Percentiles rank a stretch among this genome's conserved stretches.
Evolutionary conservation across 371 early-diverging fungal species (phyloP).

Genomic region (Vairimorpha necatrix): DNA sequence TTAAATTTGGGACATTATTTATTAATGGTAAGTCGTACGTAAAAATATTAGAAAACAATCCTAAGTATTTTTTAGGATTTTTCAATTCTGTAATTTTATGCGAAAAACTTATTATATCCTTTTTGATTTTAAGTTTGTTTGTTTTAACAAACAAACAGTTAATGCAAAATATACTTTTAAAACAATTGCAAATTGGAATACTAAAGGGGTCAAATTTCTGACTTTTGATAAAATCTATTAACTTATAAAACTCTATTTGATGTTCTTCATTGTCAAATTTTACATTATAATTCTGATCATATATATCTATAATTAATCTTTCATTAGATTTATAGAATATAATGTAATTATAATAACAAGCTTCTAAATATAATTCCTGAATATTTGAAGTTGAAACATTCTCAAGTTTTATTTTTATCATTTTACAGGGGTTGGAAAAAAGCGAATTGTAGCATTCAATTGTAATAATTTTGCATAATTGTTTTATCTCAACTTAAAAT

Average conservation of each 20-base stretch:
- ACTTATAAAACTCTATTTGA: background rate
- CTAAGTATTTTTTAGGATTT: background rate
- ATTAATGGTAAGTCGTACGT: background rate
- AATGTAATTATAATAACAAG: background rate
- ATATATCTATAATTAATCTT: background rate
- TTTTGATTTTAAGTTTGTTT: background rate
- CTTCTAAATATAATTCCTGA: background rate
- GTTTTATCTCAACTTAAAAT: too few species aligned
- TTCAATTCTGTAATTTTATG: background rate
- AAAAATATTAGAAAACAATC: background rate
- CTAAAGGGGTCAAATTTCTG: background rate
- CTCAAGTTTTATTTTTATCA: background rate
- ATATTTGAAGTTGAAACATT: background rate
- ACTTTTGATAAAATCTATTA: background rate
- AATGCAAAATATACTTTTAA: background rate
- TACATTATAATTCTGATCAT: background rate
- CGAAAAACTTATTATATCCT: slow-evolving; percentile 1
- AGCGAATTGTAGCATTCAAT: too few species aligned
- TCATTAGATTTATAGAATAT: background rate
- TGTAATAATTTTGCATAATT: too few species aligned
- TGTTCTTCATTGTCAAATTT: background rate
- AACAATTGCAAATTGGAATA: background rate
- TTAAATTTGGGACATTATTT: background rate
- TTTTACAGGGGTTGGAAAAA: too few species aligned
- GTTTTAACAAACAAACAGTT: slow-evolving; percentile 7